phyloP scores from a whole-genome alignment of 176 grass and related monocot genomes.

The Sorghum bicolor region Sorghum_bicolor_NCBIv3 NC_012871.2:66974001-66974500 shows the following conservation, averaged over 20 bases:
- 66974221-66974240: not conserved
- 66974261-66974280: not conserved
- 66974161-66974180: not conserved
- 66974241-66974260: constrained; percentile 22
- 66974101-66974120: not conserved
- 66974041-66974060: not conserved
- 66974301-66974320: constrained; percentile 9
- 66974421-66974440: constrained; percentile 5
- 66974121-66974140: not conserved
- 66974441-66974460: not conserved
- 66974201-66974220: not conserved
- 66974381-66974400: constrained; percentile 44
- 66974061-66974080: not conserved
- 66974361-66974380: constrained; percentile 29
- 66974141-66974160: not conserved
- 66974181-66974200: constrained; percentile 29
- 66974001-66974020: not conserved
- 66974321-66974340: constrained; percentile 15
- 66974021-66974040: not conserved
- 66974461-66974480: not conserved
- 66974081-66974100: not conserved
- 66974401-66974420: constrained; percentile 40
- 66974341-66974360: constrained; percentile 25
- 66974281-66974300: constrained; percentile 15
- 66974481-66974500: constrained; percentile 19